Evolutionary conservation across 2,329 filamentous ascomycete genomes (phyloP).

Genomic region (Aspergillus intermedius): DNA sequence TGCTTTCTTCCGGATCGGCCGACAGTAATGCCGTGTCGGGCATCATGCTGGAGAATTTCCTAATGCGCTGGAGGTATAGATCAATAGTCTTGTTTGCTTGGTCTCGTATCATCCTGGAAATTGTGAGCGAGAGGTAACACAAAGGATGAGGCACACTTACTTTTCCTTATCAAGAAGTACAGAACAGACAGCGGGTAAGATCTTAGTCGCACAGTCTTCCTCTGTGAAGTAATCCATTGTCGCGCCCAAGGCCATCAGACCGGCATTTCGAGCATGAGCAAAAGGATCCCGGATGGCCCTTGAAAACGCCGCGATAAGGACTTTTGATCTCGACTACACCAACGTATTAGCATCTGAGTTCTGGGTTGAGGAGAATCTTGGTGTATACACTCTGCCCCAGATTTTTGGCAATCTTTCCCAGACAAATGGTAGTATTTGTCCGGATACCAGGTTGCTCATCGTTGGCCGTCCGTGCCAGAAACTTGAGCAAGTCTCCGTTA

Average conservation of each 20-base stretch:
- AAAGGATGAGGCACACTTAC: constrained; percentile 23
- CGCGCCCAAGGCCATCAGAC: constrained; percentile 75
- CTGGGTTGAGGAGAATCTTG: too few relatives aligned
- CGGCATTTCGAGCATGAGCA: constrained; percentile 84
- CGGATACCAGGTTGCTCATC: constrained; percentile 96
- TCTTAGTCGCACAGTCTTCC: constrained; percentile 77
- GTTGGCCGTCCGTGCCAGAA: constrained; percentile 91
- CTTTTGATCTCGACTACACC: constrained; percentile 68
- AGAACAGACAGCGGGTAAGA: constrained; percentile 78
- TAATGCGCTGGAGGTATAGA: constrained; percentile 72
- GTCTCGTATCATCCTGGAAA: constrained; percentile 64
- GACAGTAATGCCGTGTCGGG: constrained; percentile 73
- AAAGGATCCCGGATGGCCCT: constrained; percentile 89
- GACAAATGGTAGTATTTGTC: constrained; percentile 95
- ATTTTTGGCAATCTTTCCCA: constrained; percentile 92
- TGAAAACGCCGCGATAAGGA: constrained; percentile 86
- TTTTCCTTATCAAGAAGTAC: constrained; percentile 92
- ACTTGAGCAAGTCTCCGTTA: constrained; percentile 84
- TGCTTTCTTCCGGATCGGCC: constrained; percentile 44
- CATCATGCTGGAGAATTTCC: constrained; percentile 69
- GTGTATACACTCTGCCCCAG: constrained; percentile 50
- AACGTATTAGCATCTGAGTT: constrained; percentile 19
- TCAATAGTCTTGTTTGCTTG: constrained; percentile 88
- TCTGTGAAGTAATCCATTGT: constrained; percentile 82
- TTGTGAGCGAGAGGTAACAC: background rate